Base-by-base conservation (phyloP, 257 asterid genomes). In the Nicotiana undulata region DNA sequence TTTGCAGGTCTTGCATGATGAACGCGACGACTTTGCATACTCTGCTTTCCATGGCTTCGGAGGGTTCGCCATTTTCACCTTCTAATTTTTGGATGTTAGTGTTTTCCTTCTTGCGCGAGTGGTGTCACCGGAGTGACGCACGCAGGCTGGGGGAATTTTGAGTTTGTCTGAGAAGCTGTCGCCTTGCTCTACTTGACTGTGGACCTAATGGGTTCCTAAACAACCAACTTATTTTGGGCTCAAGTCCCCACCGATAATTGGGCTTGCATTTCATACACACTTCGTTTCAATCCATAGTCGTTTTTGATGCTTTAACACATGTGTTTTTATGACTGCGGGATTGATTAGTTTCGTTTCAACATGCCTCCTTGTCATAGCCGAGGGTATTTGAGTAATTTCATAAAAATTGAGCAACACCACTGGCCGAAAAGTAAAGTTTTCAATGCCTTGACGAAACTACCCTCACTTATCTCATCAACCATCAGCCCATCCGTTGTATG, bases 41-140 rank as follows among this genome's bases (percentile, higher is more conserved):
- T 94, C 99, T 46, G 89, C 92, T 81, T 89, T 92, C 99, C 99
- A 96, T 32, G 98, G 90, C 90, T 92, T 92, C 28, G 91, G 93
- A 83, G 97, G 95, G 88, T 78, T 93, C 84, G 97, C 94, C 99
- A 95, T 95, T 88, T 37, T 68, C 55, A 40, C 20, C 60, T 24
- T 22, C 67, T 56, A 22, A 28, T 46, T 60, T 68, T 58, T 44
- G 16, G 59, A 20, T 40, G 51, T 12, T 37, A 16, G 63, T 51
- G 29, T 46, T 17, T 51, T 83, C 56, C 29, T 49, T 32, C 20
- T 40, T 40, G 18, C 24, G 7, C 58, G 15, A 40, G 83, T 68
- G 49, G 60, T 8, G 22, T 13, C 51, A 13, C 79, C 15, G 40
- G 9, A 34, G 49, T 66, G 80, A 67, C 24, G 80, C 65, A 37